Conservation (phyloP, 2,329 filamentous ascomycete species). For the Trichoderma pleuroti region DNA sequence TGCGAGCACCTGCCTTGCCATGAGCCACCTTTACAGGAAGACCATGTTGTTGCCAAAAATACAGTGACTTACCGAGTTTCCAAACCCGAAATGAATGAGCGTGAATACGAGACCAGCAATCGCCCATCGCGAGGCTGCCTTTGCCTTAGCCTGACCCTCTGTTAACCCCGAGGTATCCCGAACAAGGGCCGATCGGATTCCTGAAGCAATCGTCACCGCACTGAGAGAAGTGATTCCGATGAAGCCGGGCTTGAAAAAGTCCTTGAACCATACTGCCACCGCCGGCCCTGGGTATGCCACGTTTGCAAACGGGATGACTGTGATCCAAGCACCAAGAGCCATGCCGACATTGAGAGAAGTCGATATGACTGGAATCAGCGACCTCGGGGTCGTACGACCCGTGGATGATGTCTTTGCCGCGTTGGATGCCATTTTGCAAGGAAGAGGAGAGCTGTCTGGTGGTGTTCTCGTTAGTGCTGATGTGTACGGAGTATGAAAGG, state of each 20-base stretch:
- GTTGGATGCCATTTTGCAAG: background rate
- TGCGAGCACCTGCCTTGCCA: background rate
- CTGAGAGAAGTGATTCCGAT: constrained; percentile 20
- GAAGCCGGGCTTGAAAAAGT: constrained; percentile 22
- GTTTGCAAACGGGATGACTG: constrained; percentile 18
- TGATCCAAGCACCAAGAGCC: constrained; percentile 21
- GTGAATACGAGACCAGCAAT: constrained; percentile 10
- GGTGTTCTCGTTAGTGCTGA: background rate
- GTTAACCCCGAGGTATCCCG: background rate
- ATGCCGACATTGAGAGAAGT: constrained; percentile 18
- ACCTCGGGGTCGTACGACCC: background rate
- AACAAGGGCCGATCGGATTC: constrained; percentile 7
- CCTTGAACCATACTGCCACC: constrained; percentile 20
- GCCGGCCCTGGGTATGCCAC: constrained; percentile 18
- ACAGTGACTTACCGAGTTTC: background rate
- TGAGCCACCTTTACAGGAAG: background rate
- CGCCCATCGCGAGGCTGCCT: constrained; percentile 8
- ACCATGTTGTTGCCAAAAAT: background rate
- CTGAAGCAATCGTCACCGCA: constrained; percentile 12
- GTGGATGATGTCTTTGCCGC: background rate
- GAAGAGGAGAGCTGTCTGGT: background rate
- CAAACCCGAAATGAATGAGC: constrained; percentile 15
- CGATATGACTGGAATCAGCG: background rate
- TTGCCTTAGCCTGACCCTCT: background rate
- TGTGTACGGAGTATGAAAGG: background rate